A percentile compares a stretch with the other conserved stretches of the same genome.
Conservation (phyloP, 2,329 filamentous ascomycete genomes). For the Boeremia lycopersici region DNA sequence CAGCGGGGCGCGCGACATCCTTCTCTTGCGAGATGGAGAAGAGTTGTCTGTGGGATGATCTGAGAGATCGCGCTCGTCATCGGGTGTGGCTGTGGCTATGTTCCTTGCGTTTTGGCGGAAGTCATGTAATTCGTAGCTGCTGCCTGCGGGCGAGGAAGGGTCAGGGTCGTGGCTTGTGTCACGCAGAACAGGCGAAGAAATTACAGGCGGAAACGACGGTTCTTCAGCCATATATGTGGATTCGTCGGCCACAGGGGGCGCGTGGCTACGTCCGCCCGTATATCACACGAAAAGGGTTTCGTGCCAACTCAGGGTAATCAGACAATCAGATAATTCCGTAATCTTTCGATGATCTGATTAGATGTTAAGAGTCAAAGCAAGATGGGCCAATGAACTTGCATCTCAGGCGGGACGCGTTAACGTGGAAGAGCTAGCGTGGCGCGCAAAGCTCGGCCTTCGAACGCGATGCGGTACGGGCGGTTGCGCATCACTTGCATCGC, state of each 20-base stretch:
- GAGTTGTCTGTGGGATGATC: conserved; percentile 20
- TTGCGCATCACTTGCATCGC: conserved; percentile 20
- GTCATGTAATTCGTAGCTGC: conserved; percentile 39
- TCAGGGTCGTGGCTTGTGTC: conserved; percentile 27
- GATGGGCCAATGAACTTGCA: conserved; percentile 11
- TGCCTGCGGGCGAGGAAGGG: conserved; percentile 27
- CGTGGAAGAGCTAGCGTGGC: conserved; percentile 3
- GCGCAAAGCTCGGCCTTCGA: conserved; percentile 15
- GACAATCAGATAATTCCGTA: conserved; percentile 33
- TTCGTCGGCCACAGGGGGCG: conserved; percentile 23
- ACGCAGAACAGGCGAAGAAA: conserved; percentile 29
- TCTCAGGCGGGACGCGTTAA: neutral
- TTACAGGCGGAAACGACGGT: conserved; percentile 21
- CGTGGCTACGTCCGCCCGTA: conserved; percentile 26
- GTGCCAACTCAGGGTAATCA: conserved; percentile 25
- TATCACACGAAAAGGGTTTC: conserved; percentile 31
- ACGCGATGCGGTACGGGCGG: conserved; percentile 18
- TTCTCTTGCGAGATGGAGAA: conserved; percentile 24
- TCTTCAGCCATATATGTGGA: conserved; percentile 35
- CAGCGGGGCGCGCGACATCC: conserved; percentile 61
- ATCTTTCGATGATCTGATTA: conserved; percentile 35
- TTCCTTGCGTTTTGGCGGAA: conserved; percentile 36
- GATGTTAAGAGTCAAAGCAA: conserved; percentile 17
- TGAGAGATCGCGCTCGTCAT: conserved; percentile 36
- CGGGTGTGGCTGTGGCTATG: conserved; percentile 31